These are phyloP conservation scores for Spathaspora arborariae DNA, from an alignment of 805 yeast genomes.

Conservation along the genomic window DNA sequence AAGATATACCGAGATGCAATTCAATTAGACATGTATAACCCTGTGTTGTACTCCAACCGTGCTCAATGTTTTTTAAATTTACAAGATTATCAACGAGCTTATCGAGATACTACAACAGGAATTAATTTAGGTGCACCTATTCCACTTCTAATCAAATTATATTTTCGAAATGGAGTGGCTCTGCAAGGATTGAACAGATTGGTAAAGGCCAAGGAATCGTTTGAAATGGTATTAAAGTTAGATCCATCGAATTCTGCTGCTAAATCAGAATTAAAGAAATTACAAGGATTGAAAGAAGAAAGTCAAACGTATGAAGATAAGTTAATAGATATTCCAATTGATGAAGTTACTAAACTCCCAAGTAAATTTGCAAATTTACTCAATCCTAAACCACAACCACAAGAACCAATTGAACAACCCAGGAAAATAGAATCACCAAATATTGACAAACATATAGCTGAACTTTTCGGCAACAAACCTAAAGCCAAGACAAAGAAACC, in stretches of 20 bases:
- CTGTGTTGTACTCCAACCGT: constrained; percentile 62
- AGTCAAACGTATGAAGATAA: not conserved
- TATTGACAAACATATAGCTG: constrained; percentile 13
- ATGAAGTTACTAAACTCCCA: constrained; percentile 44
- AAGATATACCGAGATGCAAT: constrained; percentile 55
- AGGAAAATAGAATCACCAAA: not conserved
- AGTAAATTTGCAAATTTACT: constrained; percentile 18
- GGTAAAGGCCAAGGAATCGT: constrained; percentile 22
- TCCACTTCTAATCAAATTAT: constrained; percentile 42
- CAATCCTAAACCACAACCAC: not conserved
- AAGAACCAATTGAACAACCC: not conserved
- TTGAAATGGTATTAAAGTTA: constrained; percentile 32
- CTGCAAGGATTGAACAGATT: constrained; percentile 22
- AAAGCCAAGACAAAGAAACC: not conserved
- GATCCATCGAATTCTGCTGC: constrained; percentile 43
- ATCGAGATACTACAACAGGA: constrained; percentile 49
- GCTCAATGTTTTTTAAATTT: constrained; percentile 63
- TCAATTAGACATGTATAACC: constrained; percentile 41
- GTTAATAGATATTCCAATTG: constrained; percentile 26
- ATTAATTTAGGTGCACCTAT: constrained; percentile 26
- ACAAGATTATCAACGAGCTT: constrained; percentile 45
- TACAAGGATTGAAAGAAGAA: constrained; percentile 1
- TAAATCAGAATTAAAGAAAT: constrained; percentile 27
- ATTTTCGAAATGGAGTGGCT: constrained; percentile 49
- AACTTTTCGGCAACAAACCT: constrained; percentile 12